phyloP scores from a whole-genome alignment of 305 asterid genomes.

The Fraxinus latifolia region DNA sequence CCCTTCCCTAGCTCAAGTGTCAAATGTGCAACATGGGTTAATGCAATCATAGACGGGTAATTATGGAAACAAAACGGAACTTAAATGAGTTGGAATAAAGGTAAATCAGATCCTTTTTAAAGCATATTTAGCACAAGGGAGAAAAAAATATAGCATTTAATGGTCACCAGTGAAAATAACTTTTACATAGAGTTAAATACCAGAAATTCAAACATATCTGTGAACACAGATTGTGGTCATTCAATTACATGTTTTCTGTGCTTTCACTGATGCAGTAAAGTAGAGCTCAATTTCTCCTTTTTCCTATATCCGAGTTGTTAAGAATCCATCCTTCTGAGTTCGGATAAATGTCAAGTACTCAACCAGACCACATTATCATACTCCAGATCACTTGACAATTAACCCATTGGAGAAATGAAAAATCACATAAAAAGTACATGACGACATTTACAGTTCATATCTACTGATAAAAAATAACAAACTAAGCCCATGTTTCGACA shows the following conservation, averaged over 20 bases:
- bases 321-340: background rate
- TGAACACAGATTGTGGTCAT: background rate
- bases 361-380: background rate
- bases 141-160: background rate
- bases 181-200: background rate
- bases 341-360: background rate
- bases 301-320: background rate
- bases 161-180: background rate
- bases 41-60: background rate
- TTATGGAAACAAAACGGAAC: background rate
- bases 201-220: background rate
- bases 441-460: background rate
- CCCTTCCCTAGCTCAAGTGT: constrained; percentile 5
- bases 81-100: background rate
- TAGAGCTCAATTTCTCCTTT: background rate
- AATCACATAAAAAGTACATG: background rate
- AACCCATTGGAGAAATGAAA: background rate
- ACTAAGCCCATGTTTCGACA: background rate
- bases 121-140: background rate
- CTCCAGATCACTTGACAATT: background rate
- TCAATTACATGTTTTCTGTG: background rate
- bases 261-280: background rate
- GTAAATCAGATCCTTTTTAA: background rate
- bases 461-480: background rate
- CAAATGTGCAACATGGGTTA: background rate